A percentile compares a stretch with the other conserved stretches of the same genome.
These are phyloP conservation scores for Tricholomella constricta DNA, from an alignment of 768 basidiomycete genomes.

Conservation along the genomic window DNA sequence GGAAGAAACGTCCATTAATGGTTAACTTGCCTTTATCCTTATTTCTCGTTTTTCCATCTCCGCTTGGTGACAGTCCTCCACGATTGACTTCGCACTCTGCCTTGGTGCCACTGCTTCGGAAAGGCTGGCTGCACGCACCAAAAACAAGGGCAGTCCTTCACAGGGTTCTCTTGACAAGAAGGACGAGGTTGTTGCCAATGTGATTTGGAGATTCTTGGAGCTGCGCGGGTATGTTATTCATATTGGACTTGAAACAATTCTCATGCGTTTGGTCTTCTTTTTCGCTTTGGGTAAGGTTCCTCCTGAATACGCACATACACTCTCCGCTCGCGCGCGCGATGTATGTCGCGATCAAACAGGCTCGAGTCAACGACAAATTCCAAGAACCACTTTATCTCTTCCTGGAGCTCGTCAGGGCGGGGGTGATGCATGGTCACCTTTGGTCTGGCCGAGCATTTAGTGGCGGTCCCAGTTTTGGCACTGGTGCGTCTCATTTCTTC, in stretches of 20 bases:
- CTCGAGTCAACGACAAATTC: constrained; percentile 95
- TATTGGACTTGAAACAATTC: constrained; percentile 11
- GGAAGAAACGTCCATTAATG: constrained; percentile 28
- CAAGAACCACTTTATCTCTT: constrained; percentile 96
- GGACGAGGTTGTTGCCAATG: constrained; percentile 97
- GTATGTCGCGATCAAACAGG: constrained; percentile 74
- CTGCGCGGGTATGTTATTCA: constrained; percentile 76
- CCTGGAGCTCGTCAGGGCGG: constrained; percentile 93
- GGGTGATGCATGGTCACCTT: constrained; percentile 92
- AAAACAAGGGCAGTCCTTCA: constrained; percentile 53
- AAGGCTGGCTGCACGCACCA: constrained; percentile 80
- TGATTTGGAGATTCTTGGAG: constrained; percentile 98
- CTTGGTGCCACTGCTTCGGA: constrained; percentile 88
- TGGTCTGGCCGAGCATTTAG: constrained; percentile 90
- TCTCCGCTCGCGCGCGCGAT: constrained; percentile 91
- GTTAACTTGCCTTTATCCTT: constrained; percentile 17
- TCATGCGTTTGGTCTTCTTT: constrained; percentile 9
- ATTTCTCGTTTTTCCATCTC: constrained; percentile 14
- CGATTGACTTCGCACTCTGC: constrained; percentile 94
- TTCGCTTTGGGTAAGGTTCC: constrained; percentile 57
- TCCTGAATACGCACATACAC: constrained; percentile 85
- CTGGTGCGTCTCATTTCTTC: constrained; percentile 54
- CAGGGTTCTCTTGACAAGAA: constrained; percentile 82
- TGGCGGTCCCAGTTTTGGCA: constrained; percentile 94
- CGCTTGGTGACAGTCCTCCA: constrained; percentile 73